These are phyloP conservation scores for Talaromyces verruculosus DNA, from an alignment of 2,329 filamentous ascomycete species.

Conservation along the genomic window DNA sequence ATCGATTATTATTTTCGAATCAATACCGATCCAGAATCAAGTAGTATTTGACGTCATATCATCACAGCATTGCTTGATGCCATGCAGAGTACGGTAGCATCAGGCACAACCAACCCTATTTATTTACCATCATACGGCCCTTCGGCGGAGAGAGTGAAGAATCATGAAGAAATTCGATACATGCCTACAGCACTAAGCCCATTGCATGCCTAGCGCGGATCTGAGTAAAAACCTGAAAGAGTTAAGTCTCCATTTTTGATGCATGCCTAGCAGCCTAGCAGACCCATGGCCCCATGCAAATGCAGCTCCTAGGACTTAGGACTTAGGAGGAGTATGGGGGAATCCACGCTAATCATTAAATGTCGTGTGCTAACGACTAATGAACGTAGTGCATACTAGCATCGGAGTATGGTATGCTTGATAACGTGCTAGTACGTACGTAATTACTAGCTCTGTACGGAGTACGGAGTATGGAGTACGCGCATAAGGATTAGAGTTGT, in stretches of 20 bases:
- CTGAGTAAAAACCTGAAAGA: slow-evolving; percentile 8
- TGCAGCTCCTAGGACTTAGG: too few species aligned
- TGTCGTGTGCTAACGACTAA: too few species aligned
- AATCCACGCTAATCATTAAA: too few species aligned
- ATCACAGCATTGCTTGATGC: not conserved
- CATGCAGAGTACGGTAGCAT: not conserved
- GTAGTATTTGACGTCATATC: not conserved
- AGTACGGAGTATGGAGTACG: not conserved
- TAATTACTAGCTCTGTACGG: not conserved
- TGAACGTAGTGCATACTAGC: too few species aligned
- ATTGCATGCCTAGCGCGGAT: not conserved
- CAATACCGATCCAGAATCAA: not conserved
- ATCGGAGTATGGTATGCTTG: too few species aligned
- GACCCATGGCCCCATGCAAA: too few species aligned
- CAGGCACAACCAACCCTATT: not conserved
- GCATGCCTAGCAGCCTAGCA: not conserved
- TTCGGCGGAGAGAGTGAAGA: not conserved
- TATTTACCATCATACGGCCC: not conserved
- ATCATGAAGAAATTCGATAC: not conserved
- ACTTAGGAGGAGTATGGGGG: too few species aligned
- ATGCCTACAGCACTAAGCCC: not conserved
- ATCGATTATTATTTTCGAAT: not conserved
- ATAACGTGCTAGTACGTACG: not conserved
- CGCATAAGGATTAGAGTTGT: not conserved
- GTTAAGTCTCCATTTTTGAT: slow-evolving; percentile 5